These are phyloP conservation scores for Pseudovirgaria hyperparasitica DNA, from an alignment of 2,329 filamentous ascomycete species.

Conservation along the genomic window DNA sequence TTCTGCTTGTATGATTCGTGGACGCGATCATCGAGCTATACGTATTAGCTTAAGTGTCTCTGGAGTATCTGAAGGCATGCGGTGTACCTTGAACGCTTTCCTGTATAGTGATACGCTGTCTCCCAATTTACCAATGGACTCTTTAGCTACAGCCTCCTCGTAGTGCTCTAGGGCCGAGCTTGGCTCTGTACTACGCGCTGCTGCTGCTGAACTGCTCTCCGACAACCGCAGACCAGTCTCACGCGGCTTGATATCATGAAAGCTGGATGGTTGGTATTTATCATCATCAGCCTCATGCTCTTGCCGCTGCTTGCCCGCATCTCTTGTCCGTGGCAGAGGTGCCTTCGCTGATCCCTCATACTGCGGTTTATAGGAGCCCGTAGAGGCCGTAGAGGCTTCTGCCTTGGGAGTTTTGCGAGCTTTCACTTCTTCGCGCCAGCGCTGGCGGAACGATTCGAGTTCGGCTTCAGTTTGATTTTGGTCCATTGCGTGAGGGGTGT, in stretches of 20 bases:
- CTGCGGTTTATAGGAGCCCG: conserved; percentile 11
- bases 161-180: conserved; percentile 81
- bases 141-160: conserved; percentile 80
- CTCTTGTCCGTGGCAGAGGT: too few species aligned
- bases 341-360: too few species aligned
- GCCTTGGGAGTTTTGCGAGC: conserved; percentile 31
- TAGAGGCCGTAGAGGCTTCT: conserved; percentile 7
- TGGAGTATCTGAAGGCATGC: background rate
- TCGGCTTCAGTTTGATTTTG: conserved; percentile 40
- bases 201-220: conserved; percentile 25
- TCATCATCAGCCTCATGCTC: conserved; percentile 25
- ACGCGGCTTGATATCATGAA: conserved; percentile 34
- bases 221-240: conserved; percentile 30
- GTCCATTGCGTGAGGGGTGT: conserved; percentile 14
- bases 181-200: conserved; percentile 36
- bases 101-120: conserved; percentile 83
- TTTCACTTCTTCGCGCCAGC: conserved; percentile 74
- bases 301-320: conserved; percentile 16
- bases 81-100: conserved; percentile 66
- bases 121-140: conserved; percentile 70
- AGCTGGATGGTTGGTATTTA: conserved; percentile 26
- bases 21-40: conserved; percentile 67
- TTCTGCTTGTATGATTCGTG: conserved; percentile 84
- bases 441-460: conserved; percentile 70
- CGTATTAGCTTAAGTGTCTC: conserved; percentile 5